Evolutionary conservation across 768 basidiomycete species (phyloP).

Genomic region (Crassisporium funariophilum): DNA sequence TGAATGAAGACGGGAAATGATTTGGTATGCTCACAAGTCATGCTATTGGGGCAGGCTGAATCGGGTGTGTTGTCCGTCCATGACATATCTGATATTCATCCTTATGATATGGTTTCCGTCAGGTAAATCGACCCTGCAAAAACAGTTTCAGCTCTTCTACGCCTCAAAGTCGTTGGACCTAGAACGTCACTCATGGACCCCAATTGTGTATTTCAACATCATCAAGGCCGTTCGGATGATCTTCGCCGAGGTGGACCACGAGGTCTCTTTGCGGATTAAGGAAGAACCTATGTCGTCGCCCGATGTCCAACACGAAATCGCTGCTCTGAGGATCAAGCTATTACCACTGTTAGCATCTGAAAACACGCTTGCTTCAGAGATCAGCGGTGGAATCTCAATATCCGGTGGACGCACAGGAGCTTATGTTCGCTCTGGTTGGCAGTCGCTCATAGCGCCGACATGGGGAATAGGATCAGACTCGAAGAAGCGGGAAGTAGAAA

Average conservation of each 20-base stretch:
- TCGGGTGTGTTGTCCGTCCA: constrained; percentile 38
- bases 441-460: constrained; percentile 49
- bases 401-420: constrained; percentile 62
- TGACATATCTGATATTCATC: not conserved
- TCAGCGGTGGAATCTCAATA: constrained; percentile 65
- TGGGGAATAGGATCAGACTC: constrained; percentile 40
- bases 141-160: constrained; percentile 84
- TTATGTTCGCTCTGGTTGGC: constrained; percentile 75
- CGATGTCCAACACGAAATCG: constrained; percentile 42
- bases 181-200: constrained; percentile 75
- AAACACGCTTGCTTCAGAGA: constrained; percentile 65
- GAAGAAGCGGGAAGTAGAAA: constrained; percentile 19
- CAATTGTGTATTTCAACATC: constrained; percentile 83
- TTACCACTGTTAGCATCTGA: constrained; percentile 69
- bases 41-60: constrained; percentile 80
- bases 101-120: not conserved
- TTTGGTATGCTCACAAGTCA: constrained; percentile 43
- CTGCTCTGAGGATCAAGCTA: constrained; percentile 54
- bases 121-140: constrained; percentile 84
- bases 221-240: constrained; percentile 78
- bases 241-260: constrained; percentile 68
- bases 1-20: constrained; percentile 1
- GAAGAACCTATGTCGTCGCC: constrained; percentile 24
- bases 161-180: constrained; percentile 68
- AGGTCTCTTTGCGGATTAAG: constrained; percentile 38